phyloP scores from a whole-genome alignment of 164 flowering plant species.

The Akebia trifoliata region DNA sequence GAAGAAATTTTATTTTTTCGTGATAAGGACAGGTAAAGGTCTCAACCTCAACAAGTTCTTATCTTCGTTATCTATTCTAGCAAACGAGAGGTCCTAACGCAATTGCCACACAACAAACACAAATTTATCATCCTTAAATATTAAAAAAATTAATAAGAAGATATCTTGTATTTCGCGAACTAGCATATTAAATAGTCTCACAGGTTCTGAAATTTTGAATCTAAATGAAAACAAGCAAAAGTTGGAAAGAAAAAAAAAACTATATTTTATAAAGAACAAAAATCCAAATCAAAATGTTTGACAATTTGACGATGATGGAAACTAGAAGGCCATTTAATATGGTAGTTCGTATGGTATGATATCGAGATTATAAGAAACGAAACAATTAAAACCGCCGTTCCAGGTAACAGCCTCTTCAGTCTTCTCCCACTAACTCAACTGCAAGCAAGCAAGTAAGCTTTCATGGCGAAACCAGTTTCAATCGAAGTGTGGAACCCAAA shows the following conservation, averaged over 20 bases:
- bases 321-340: background rate
- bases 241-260: no score
- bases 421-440: background rate
- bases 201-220: background rate
- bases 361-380: background rate
- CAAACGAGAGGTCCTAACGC: conserved; percentile 28
- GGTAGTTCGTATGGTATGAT: background rate
- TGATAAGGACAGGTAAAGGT: no score
- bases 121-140: conserved; percentile 12
- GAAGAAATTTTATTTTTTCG: no score
- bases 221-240: background rate
- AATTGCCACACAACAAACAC: conserved; percentile 5
- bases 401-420: conserved; percentile 1
- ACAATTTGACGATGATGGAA: background rate
- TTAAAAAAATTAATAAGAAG: background rate
- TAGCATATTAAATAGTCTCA: conserved; percentile 1
- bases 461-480: conserved; percentile 82
- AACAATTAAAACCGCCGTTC: background rate
- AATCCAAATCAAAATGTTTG: background rate
- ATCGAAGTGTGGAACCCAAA: conserved; percentile 88
- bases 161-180: background rate
- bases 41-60: background rate
- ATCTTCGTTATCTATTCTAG: conserved; percentile 27
- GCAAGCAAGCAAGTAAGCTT: background rate
- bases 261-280: background rate